A percentile compares a stretch with the other conserved stretches of the same genome.
Conservation (phyloP, 1,139 yeast species). For the Taphrina confusa region DNA sequence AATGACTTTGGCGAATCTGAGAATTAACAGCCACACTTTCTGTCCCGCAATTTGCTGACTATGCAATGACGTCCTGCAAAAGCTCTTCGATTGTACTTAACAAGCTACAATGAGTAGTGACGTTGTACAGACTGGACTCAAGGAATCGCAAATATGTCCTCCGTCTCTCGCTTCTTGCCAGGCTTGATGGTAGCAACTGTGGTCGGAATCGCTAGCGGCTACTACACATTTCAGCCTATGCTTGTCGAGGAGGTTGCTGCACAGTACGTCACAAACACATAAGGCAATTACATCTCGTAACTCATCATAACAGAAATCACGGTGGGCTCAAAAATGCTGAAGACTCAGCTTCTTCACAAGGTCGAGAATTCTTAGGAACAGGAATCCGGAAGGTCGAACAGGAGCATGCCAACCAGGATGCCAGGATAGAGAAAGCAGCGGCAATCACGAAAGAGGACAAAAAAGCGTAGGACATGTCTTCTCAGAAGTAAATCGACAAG, state of each 20-base stretch:
- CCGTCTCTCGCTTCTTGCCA: slow-evolving; percentile 24
- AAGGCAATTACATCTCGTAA: too few species aligned
- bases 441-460: slow-evolving; percentile 9
- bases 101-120: too few species aligned
- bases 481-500: too few species aligned
- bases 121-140: too few species aligned
- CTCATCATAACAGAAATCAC: background rate
- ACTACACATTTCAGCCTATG: slow-evolving; percentile 29
- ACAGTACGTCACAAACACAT: slow-evolving; percentile 2
- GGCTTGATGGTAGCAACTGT: slow-evolving; percentile 26
- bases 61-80: slow-evolving; percentile 1
- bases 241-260: slow-evolving; percentile 27
- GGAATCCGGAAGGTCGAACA: slow-evolving; percentile 12
- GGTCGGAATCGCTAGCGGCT: slow-evolving; percentile 29
- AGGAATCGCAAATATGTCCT: slow-evolving; percentile 4
- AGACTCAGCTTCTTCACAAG: slow-evolving; percentile 3
- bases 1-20: too few species aligned
- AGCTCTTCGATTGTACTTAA: too few species aligned
- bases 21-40: background rate
- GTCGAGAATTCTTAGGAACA: slow-evolving; percentile 6
- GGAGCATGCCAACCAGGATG: slow-evolving; percentile 22
- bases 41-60: slow-evolving; percentile 14
- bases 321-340: slow-evolving; percentile 10
- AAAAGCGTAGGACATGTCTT: background rate
- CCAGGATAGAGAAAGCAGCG: slow-evolving; percentile 3